A percentile compares a stretch with the other conserved stretches of the same genome.
phyloP scores from a whole-genome alignment of 257 asterid genomes.

The Catharanthus roseus region DNA sequence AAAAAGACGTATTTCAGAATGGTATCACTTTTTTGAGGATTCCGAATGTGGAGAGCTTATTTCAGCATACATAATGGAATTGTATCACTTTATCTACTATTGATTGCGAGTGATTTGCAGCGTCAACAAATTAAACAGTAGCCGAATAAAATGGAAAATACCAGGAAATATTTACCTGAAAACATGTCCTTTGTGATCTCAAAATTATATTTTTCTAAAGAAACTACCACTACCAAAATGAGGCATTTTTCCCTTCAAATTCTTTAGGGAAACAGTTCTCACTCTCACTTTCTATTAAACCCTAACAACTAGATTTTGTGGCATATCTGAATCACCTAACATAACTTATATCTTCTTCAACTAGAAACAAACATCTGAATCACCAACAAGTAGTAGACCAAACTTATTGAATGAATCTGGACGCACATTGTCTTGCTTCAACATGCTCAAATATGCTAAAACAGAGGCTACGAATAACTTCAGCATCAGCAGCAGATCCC shows the following conservation, averaged over 20 bases:
- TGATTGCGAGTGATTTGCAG: not conserved
- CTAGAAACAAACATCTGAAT: constrained; percentile 5
- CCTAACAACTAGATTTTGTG: not conserved
- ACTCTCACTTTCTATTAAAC: not conserved
- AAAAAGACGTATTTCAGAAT: too few relatives aligned
- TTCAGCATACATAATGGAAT: too few relatives aligned
- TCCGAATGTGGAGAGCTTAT: too few relatives aligned
- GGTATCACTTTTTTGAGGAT: too few relatives aligned
- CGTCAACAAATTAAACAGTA: too few relatives aligned
- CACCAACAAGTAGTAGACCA: not conserved
- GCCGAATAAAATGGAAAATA: too few relatives aligned
- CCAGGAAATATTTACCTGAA: not conserved
- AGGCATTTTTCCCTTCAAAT: not conserved
- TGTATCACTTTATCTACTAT: too few relatives aligned
- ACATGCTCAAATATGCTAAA: not conserved
- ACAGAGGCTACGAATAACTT: not conserved
- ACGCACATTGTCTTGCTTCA: not conserved
- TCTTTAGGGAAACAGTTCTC: too few relatives aligned
- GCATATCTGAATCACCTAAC: not conserved
- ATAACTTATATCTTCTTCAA: not conserved
- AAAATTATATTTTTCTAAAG: not conserved
- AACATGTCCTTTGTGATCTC: not conserved
- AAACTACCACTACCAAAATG: not conserved
- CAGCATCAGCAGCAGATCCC: not conserved
- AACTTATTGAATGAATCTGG: not conserved